A percentile compares a stretch with the other conserved stretches of the same genome.
phyloP scores from a whole-genome alignment of 176 grass and related monocot species.

The Cymbopogon citratus region DNA sequence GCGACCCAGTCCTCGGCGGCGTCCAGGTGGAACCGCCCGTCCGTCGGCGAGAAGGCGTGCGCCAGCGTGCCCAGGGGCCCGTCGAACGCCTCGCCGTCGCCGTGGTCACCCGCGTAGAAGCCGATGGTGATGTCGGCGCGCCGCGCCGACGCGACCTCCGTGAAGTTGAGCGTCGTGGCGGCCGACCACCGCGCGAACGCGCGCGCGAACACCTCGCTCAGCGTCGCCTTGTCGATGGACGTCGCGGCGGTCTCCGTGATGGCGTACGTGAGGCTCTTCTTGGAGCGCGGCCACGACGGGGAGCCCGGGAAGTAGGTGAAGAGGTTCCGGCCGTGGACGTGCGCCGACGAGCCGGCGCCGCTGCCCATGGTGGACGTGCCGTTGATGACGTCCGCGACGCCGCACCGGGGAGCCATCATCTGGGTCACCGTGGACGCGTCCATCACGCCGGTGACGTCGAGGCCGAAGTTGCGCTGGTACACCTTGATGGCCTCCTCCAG shows the following conservation, averaged over 20 bases:
- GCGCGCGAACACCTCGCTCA: constrained; percentile 51
- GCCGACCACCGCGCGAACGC: constrained; percentile 75
- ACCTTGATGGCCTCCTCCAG: constrained; percentile 50
- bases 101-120: constrained; percentile 69
- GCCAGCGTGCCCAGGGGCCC: constrained; percentile 76
- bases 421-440: constrained; percentile 52
- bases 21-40: constrained; percentile 89
- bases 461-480: constrained; percentile 72
- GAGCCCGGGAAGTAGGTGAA: constrained; percentile 69
- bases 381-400: constrained; percentile 79
- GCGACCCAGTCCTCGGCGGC: constrained; percentile 79
- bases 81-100: constrained; percentile 85
- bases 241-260: constrained; percentile 44
- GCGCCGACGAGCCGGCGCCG: background rate
- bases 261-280: constrained; percentile 47
- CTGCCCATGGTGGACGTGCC: constrained; percentile 47
- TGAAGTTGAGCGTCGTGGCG: constrained; percentile 69
- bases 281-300: constrained; percentile 56
- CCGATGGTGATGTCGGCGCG: constrained; percentile 77
- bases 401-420: constrained; percentile 77
- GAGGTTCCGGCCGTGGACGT: constrained; percentile 51
- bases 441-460: constrained; percentile 50
- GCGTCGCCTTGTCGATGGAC: constrained; percentile 38
- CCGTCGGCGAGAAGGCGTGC: constrained; percentile 86
- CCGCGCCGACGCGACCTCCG: constrained; percentile 27